A percentile compares a stretch with the other conserved stretches of the same genome.
Conservation (phyloP, 345 rosid species). For the Eucalyptus melliodora region DNA sequence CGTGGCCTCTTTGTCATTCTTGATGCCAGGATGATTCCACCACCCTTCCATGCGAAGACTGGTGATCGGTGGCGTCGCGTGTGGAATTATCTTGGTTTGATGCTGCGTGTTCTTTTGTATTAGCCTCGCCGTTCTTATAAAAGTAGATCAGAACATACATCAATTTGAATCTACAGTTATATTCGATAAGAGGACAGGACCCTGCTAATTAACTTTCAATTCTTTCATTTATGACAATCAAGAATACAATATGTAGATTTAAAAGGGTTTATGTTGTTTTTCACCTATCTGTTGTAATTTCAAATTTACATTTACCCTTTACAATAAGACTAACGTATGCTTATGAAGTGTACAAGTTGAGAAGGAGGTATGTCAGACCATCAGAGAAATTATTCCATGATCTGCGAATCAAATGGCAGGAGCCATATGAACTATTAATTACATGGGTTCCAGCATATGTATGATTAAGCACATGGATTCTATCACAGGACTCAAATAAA, state of each 20-base stretch:
- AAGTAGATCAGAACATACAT: background rate
- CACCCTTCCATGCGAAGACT: background rate
- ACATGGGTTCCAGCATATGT: background rate
- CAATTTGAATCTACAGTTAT: background rate
- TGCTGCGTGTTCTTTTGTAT: background rate
- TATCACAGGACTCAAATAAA: background rate
- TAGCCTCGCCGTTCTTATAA: background rate
- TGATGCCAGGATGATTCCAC: background rate
- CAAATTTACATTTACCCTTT: background rate
- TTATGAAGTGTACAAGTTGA: background rate
- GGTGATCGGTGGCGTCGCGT: fast-evolving
- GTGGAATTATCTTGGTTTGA: background rate
- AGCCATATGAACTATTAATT: background rate
- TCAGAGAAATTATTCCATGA: background rate
- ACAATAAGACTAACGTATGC: fast-evolving
- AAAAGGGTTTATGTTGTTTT: too few relatives aligned
- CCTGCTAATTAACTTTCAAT: too few relatives aligned
- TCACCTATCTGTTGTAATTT: background rate
- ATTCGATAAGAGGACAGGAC: fast-evolving
- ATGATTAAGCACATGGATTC: fast-evolving
- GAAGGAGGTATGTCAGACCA: background rate
- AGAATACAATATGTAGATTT: too few relatives aligned
- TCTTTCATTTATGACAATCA: too few relatives aligned
- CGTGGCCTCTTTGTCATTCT: background rate
- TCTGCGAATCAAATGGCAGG: too few relatives aligned